A percentile compares a stretch with the other conserved stretches of the same genome.
phyloP scores from a whole-genome alignment of 1,284 basidiomycete species.

The Entoloma clypeatum region DNA sequence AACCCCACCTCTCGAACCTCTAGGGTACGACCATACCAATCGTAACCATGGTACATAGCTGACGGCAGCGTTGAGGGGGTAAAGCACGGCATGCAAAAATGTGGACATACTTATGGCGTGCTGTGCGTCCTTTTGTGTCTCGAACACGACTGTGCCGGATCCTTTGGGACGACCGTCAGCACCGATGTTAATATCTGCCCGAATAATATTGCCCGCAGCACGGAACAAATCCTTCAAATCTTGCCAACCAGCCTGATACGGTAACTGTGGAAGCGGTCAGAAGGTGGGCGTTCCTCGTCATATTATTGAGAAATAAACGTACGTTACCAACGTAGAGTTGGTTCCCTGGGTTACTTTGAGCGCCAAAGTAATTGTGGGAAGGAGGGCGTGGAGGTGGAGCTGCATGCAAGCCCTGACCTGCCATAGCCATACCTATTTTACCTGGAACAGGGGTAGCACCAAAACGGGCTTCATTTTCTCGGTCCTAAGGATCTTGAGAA shows the following conservation, averaged over 20 bases:
- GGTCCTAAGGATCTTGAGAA: conserved; percentile 59
- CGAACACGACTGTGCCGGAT: conserved; percentile 92
- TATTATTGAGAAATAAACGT: conserved; percentile 26
- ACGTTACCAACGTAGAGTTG: conserved; percentile 94
- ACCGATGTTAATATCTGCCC: conserved; percentile 91
- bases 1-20: conserved; percentile 84
- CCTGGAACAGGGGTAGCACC: conserved; percentile 90
- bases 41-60: conserved; percentile 94
- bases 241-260: conserved; percentile 96
- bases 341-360: conserved; percentile 67
- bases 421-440: conserved; percentile 90
- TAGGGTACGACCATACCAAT: conserved; percentile 89
- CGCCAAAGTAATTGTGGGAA: conserved; percentile 68
- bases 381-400: conserved; percentile 71
- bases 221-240: conserved; percentile 98
- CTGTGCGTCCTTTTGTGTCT: conserved; percentile 85
- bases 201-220: conserved; percentile 88
- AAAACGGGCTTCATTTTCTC: conserved; percentile 92
- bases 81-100: background rate
- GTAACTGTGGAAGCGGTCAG: conserved; percentile 64
- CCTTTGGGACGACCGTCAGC: conserved; percentile 93
- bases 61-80: conserved; percentile 9
- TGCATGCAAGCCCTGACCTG: conserved; percentile 71
- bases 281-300: conserved; percentile 11
- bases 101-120: conserved; percentile 80